Evolutionary conservation across 129 eudicot genomes (phyloP), one percentile per base, ranked within the genome.

Genomic region (Helianthus tuberosus): DNA sequence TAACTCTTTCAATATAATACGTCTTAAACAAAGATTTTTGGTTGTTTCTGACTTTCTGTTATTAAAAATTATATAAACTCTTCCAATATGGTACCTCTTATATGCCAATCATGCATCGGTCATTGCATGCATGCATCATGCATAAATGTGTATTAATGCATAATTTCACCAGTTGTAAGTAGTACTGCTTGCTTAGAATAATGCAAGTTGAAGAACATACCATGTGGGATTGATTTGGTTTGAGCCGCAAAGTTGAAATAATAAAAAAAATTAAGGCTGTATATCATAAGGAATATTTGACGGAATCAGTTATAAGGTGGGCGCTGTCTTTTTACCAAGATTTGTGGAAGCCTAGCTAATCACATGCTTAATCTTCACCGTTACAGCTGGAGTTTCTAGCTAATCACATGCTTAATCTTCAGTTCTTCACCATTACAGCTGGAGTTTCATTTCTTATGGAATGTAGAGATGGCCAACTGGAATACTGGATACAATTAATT

Each of bases 161-260:
- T 27, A 27, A 12, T 59, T 59, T 59, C 12, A 59, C 39, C 8
- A 59, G 39, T 59, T 25, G 64, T 59, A 27, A 11, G 39, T 59
- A 25, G 64, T 25, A 59, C 9, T 16, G 11, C 44, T 15, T 39
- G 23, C 38, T 11, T 60, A 67, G 8, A 43, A 55, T 46, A 57
- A 29, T 68, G 68, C 75, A 76, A 67, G 17, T 76, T 68, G 80
- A 57, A 66, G 36, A 48, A 66, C 61, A 67, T 20, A 32, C 11
- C 51, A 76, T 67, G 74, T 54, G 74, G 11, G 59, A 59, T 67
- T 32, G n/a, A 59, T 59, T 59, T 59, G 16, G 64, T 59, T 53
- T 59, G 49, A 57, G 80, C 80, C 75, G 75, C 80, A 76, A 66
- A 54, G 59, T 57, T 57, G 68, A 61, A 72, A 58, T 57, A 25